phyloP scores from a whole-genome alignment of 441 rosid species.

The Pelargonium cotyledonis region DNA sequence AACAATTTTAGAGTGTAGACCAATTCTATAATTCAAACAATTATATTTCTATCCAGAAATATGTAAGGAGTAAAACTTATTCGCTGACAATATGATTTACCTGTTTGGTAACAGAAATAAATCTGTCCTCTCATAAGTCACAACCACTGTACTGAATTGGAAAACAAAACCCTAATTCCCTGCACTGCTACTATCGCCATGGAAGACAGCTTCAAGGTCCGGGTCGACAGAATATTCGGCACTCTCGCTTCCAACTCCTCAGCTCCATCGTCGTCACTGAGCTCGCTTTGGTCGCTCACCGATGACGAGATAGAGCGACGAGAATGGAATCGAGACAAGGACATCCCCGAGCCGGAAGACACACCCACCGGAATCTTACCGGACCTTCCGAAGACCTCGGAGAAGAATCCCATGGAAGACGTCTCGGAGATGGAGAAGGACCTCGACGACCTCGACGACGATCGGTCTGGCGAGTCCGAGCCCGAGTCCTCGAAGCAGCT shows the following conservation, averaged over 20 bases:
- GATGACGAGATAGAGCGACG: not conserved
- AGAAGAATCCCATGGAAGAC: conserved; percentile 7
- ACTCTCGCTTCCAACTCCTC: not conserved
- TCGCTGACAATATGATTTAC: too few species aligned
- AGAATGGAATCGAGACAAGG: not conserved
- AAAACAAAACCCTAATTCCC: not conserved
- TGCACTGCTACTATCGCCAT: not conserved
- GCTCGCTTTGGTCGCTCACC: not conserved
- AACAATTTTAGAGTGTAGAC: too few species aligned
- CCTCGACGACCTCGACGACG: conserved; percentile 42
- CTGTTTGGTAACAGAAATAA: too few species aligned
- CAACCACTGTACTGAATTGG: too few species aligned
- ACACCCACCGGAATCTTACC: too few species aligned
- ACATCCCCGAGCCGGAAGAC: not conserved
- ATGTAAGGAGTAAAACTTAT: too few species aligned
- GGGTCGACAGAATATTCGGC: conserved; percentile 1
- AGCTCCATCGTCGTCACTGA: not conserved
- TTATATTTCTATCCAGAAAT: too few species aligned
- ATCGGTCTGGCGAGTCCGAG: conserved; percentile 16
- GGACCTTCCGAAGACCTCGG: too few species aligned
- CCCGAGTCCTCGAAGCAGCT: conserved; percentile 17
- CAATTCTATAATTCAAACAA: too few species aligned
- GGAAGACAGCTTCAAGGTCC: conserved; percentile 2
- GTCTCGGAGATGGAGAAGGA: conserved; percentile 41
- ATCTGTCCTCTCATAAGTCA: too few species aligned